Evolutionary conservation across 345 rosid species (phyloP).

Genomic region (Firmiana major): DNA sequence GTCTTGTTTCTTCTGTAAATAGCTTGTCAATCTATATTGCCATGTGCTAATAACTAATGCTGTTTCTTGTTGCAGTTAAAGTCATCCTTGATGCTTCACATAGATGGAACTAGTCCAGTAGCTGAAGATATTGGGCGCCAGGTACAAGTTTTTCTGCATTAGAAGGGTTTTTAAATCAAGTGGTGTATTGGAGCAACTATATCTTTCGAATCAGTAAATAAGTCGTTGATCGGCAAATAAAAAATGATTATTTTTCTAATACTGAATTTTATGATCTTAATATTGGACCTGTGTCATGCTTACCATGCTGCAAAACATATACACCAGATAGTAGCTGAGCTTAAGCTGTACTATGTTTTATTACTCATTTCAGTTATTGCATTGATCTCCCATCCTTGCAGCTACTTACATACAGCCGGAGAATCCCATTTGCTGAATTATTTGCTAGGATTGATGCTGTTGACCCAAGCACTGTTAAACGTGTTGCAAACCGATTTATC

Average conservation of each 20-base stretch:
- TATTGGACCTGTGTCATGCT: not conserved
- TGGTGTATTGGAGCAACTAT: not conserved
- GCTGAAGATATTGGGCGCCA: slow-evolving; percentile 99
- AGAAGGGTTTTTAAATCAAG: not conserved
- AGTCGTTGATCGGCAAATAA: not conserved
- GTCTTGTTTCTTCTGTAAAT: not conserved
- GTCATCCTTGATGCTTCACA: slow-evolving; percentile 86
- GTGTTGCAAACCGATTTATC: slow-evolving; percentile 87
- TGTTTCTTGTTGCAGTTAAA: slow-evolving; percentile 59
- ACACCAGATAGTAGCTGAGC: not conserved
- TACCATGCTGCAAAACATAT: not conserved
- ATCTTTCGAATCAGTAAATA: not conserved
- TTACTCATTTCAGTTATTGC: not conserved
- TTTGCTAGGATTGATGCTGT: slow-evolving; percentile 95
- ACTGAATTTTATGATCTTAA: not conserved
- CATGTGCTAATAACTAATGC: not conserved
- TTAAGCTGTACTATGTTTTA: not conserved
- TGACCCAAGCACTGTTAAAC: slow-evolving; percentile 76
- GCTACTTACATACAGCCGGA: slow-evolving; percentile 94
- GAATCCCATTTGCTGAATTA: slow-evolving; percentile 84
- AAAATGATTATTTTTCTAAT: not conserved
- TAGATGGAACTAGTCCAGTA: slow-evolving; percentile 94
- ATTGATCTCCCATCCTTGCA: slow-evolving; percentile 31
- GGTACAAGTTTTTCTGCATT: slow-evolving; percentile 34
- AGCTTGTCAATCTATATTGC: not conserved